A percentile compares a stretch with the other conserved stretches of the same genome.
phyloP scores from a whole-genome alignment of 1,284 basidiomycete species.

The Laetiporus sulphureus region DNA sequence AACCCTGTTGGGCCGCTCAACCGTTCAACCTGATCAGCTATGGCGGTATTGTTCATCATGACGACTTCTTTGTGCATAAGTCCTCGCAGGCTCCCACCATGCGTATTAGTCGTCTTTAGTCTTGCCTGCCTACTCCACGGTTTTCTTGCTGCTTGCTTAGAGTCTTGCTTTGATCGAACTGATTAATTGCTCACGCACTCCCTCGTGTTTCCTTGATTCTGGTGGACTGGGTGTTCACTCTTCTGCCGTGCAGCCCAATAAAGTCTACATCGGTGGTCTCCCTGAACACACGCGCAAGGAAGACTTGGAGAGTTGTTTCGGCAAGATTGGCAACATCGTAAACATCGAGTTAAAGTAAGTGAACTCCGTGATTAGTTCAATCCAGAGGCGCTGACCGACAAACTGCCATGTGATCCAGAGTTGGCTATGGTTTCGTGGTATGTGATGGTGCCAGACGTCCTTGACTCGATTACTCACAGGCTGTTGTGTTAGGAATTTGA shows the following conservation, averaged over 20 bases:
- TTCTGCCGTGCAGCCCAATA: conserved; percentile 70
- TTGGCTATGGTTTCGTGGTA: conserved; percentile 84
- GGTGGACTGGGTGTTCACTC: conserved; percentile 58
- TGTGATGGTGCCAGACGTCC: conserved; percentile 21
- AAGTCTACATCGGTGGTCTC: conserved; percentile 83
- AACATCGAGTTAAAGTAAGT: conserved; percentile 80
- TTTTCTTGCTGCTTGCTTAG: conserved; percentile 17
- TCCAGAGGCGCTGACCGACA: conserved; percentile 5
- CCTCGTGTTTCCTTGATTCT: conserved; percentile 40
- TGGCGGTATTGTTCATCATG: conserved; percentile 6
- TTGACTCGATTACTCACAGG: conserved; percentile 5
- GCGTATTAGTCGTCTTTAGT: conserved; percentile 7
- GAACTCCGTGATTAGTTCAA: conserved; percentile 1
- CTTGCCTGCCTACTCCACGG: conserved; percentile 7
- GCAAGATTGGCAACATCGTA: conserved; percentile 70
- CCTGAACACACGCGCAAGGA: conserved; percentile 79
- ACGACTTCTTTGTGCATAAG: too few species aligned
- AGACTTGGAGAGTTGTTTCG: conserved; percentile 78
- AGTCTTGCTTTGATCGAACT: conserved; percentile 10
- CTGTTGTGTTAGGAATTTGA: conserved; percentile 64
- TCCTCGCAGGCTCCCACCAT: conserved; percentile 6
- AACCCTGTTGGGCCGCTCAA: conserved; percentile 3
- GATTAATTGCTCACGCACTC: conserved; percentile 16
- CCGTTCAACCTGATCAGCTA: conserved; percentile 14
- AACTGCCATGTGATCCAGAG: conserved; percentile 32